Evolutionary conservation across 805 yeast genomes (phyloP), one percentile per base, ranked within the genome.

Genomic region (Candida dajiaensis): DNA sequence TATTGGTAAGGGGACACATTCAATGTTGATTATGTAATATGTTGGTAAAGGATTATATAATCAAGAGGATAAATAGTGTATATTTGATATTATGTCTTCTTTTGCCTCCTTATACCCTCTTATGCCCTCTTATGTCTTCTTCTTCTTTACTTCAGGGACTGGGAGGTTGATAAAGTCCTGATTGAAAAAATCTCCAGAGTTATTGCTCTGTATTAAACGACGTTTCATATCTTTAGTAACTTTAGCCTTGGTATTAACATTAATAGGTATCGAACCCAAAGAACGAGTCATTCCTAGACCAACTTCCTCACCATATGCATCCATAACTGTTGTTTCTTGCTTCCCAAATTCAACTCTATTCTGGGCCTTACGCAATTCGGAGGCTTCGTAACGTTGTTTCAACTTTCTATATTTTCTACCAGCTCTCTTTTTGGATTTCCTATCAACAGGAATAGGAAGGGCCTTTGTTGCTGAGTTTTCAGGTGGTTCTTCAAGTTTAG

Each of bases 301-400:
- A 28, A 85, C 69, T 56, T 88, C 96, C 44, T 87, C 89, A 11
- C 95, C 95, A 59, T 70, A 83, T 0, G 80, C 71, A 50, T 85
- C 89, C 50, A 70, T 68, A 3, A 73, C 68, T 1, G 82, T 74
- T 19, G 73, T 78, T 59, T 88, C 96, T 51, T 74, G 71, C 55
- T 81, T 76, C 7, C 95, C 97, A 67, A 92, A 90, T 38, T 74
- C 84, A 78, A 90, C 75, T 58, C 85, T 78, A 61, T 92, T 89
- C 57, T 88, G 96, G 3, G 95, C 85, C 53, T 80, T 83, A 31
- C 89, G 81, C 39, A 86, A 62, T 45, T 89, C 95, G 0, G 96
- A 83, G 74, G 85, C 75, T 57, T 82, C 83, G 65, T 84, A 82
- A 58, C 86, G 81, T 59, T 89, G 86, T 63, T 87, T 89, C 69